A percentile compares a stretch with the other conserved stretches of the same genome.
These are phyloP conservation scores for Ambrosiella xylebori DNA, from an alignment of 2,329 filamentous ascomycete genomes.

Conservation along the genomic window DNA sequence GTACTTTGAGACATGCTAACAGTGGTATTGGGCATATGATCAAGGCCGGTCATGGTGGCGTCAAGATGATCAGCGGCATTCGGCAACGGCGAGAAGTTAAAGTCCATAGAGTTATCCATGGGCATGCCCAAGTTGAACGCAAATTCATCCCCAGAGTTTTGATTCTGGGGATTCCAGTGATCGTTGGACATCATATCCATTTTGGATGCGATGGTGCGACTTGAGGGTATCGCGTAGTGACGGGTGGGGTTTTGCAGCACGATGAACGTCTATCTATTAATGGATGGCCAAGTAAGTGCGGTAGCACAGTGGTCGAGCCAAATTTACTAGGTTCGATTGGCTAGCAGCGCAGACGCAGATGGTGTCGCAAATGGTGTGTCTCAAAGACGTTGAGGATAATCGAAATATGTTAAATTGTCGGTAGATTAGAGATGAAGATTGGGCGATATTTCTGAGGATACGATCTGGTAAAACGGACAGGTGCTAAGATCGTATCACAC, in stretches of 20 bases:
- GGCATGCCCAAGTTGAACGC: constrained; percentile 47
- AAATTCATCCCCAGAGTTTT: constrained; percentile 43
- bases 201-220: not conserved
- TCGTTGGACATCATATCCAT: constrained; percentile 12
- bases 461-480: too few relatives aligned
- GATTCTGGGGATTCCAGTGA: constrained; percentile 39
- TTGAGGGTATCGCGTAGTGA: not conserved
- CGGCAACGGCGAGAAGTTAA: constrained; percentile 32
- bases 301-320: too few relatives aligned
- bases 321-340: too few relatives aligned
- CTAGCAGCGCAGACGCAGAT: too few relatives aligned
- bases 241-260: not conserved
- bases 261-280: not conserved
- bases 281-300: too few relatives aligned
- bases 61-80: constrained; percentile 27
- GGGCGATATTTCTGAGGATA: too few relatives aligned
- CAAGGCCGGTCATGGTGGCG: constrained; percentile 32
- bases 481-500: too few relatives aligned
- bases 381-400: too few relatives aligned
- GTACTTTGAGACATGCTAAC: constrained; percentile 7
- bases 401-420: too few relatives aligned
- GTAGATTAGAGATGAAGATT: too few relatives aligned
- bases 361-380: too few relatives aligned
- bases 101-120: constrained; percentile 32
- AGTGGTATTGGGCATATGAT: constrained; percentile 16